Evolutionary conservation across 768 basidiomycete genomes (phyloP).

Genomic region (Russula foetens): DNA sequence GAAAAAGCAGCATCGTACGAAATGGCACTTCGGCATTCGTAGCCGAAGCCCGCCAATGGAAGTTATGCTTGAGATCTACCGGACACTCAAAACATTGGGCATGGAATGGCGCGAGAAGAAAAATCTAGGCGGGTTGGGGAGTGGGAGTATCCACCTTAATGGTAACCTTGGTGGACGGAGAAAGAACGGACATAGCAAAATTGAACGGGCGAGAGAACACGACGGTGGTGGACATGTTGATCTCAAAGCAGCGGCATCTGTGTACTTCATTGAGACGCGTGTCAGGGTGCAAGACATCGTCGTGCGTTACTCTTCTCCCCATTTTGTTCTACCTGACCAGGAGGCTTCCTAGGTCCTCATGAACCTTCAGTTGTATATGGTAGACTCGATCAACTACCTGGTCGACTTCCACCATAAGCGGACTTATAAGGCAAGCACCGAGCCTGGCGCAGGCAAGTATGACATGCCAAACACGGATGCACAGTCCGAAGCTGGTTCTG

Average conservation of each 20-base stretch:
- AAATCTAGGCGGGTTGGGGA: conserved; percentile 64
- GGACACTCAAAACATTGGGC: conserved; percentile 78
- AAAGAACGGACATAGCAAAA: conserved; percentile 31
- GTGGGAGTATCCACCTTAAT: conserved; percentile 26
- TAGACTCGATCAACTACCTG: conserved; percentile 91
- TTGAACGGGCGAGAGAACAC: conserved; percentile 55
- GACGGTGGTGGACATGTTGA: conserved; percentile 52
- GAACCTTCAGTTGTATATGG: conserved; percentile 96
- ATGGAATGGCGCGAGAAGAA: conserved; percentile 98
- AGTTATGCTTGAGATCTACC: conserved; percentile 97
- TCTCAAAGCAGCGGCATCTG: conserved; percentile 58
- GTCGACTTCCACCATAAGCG: conserved; percentile 99
- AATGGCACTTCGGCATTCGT: conserved; percentile 98
- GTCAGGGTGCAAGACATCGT: conserved; percentile 87
- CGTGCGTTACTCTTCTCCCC: conserved; percentile 41
- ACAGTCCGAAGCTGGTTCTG: conserved; percentile 45
- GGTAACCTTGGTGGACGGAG: conserved; percentile 22
- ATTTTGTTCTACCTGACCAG: background rate
- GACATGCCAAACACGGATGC: conserved; percentile 52
- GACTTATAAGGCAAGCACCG: conserved; percentile 70
- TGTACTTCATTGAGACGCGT: conserved; percentile 93
- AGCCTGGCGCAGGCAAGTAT: conserved; percentile 60
- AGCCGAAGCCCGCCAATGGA: conserved; percentile 96
- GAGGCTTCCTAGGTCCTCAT: conserved; percentile 65
- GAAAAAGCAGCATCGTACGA: conserved; percentile 70